A percentile compares a stretch with the other conserved stretches of the same genome.
Conservation (phyloP, 108 stramenopile genomes). For the Cyclotella sp. region DNA sequence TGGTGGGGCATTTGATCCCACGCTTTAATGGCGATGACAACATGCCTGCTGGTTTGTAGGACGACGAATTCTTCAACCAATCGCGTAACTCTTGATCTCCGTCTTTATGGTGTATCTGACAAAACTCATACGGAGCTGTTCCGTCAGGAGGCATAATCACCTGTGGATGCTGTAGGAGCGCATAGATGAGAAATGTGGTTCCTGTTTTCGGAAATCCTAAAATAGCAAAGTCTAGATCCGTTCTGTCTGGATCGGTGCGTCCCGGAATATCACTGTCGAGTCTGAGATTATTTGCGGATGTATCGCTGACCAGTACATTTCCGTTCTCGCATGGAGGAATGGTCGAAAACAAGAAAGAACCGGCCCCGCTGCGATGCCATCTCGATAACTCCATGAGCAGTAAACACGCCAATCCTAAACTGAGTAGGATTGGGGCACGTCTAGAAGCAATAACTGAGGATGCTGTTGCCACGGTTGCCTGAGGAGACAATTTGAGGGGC, state of each 20-base stretch:
- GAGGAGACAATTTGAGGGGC: not conserved
- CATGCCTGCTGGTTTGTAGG: not conserved
- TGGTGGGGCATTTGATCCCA: constrained; percentile 41
- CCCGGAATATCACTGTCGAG: not conserved
- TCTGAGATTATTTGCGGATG: not conserved
- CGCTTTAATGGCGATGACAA: not conserved
- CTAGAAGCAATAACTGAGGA: not conserved
- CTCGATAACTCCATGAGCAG: not conserved
- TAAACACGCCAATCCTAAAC: not conserved
- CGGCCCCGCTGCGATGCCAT: too few species aligned
- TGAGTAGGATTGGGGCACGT: not conserved
- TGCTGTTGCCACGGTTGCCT: not conserved
- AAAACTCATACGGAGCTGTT: constrained; percentile 15
- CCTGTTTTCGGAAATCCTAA: constrained; percentile 26
- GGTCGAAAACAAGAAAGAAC: too few species aligned
- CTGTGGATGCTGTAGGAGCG: constrained; percentile 21
- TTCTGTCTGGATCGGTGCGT: not conserved
- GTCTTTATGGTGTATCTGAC: constrained; percentile 9
- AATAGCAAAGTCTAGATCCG: constrained; percentile 7
- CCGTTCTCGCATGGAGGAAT: too few species aligned
- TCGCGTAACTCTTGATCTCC: constrained; percentile 6
- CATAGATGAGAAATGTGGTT: constrained; percentile 25
- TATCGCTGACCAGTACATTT: too few species aligned
- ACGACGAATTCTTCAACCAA: constrained; percentile 4
- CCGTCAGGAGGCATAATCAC: constrained; percentile 26